These are phyloP conservation scores for Termitomyces titanicus DNA, from an alignment of 768 basidiomycete species.

Conservation along the genomic window DNA sequence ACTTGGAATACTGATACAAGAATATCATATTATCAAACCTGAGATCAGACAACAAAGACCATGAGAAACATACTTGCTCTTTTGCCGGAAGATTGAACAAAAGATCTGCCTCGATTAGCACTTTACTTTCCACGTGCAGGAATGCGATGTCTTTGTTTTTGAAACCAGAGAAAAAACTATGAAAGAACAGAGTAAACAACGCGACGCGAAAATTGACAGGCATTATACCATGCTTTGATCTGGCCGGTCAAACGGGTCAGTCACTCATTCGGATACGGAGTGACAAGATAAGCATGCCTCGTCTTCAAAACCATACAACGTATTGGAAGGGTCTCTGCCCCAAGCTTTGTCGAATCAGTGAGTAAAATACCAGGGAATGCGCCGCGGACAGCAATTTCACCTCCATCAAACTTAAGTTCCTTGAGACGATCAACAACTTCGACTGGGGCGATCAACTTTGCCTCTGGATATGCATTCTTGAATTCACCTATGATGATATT, in stretches of 20 bases:
- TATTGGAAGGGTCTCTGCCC: conserved; percentile 50
- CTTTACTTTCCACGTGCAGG: conserved; percentile 61
- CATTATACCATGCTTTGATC: conserved; percentile 42
- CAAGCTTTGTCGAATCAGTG: conserved; percentile 30
- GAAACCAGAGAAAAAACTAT: conserved; percentile 60
- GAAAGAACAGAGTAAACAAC: neutral
- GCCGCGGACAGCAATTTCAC: conserved; percentile 27
- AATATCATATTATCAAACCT: neutral
- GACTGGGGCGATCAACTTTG: conserved; percentile 62
- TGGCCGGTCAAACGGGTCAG: conserved; percentile 2
- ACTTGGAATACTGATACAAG: conserved; percentile 29
- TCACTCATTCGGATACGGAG: neutral
- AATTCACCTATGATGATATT: conserved; percentile 39
- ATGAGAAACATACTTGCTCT: conserved; percentile 51
- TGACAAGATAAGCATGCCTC: conserved; percentile 30
- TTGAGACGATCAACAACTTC: conserved; percentile 46
- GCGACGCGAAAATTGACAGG: neutral
- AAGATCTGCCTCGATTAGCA: conserved; percentile 72
- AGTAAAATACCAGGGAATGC: neutral
- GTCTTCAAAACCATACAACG: conserved; percentile 69
- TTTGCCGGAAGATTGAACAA: conserved; percentile 75
- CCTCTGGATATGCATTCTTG: conserved; percentile 59
- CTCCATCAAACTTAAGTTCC: conserved; percentile 54
- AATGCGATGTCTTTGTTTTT: conserved; percentile 78
- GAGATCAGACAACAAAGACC: too few relatives aligned